These are phyloP conservation scores for Naematelia encephala DNA, from an alignment of 768 basidiomycete genomes.

Conservation along the genomic window DNA sequence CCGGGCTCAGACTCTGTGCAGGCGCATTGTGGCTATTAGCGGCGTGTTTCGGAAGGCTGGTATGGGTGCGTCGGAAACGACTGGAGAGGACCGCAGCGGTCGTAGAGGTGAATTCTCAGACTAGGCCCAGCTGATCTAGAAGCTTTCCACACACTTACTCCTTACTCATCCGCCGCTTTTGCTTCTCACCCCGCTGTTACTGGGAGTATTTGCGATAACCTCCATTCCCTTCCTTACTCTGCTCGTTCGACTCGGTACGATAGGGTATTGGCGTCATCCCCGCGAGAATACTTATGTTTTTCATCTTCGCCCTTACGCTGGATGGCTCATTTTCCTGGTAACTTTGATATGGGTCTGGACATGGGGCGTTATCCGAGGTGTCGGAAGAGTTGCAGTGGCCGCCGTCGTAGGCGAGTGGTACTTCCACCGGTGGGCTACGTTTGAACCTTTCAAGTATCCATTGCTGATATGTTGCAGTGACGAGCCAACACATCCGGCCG, in stretches of 20 bases:
- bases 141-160: slow-evolving; percentile 48
- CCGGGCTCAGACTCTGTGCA: slow-evolving; percentile 71
- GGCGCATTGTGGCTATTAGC: slow-evolving; percentile 69
- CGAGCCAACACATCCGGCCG: slow-evolving; percentile 22
- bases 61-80: slow-evolving; percentile 59
- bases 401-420: slow-evolving; percentile 92
- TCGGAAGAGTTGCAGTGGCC: slow-evolving; percentile 70
- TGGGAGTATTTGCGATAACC: slow-evolving; percentile 43
- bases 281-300: slow-evolving; percentile 54
- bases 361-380: slow-evolving; percentile 73
- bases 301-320: slow-evolving; percentile 65
- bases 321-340: slow-evolving; percentile 65
- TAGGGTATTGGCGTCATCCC: slow-evolving; percentile 52
- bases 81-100: slow-evolving; percentile 56
- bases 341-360: slow-evolving; percentile 66
- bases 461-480: slow-evolving; percentile 20
- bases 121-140: neutral
- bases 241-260: slow-evolving; percentile 44
- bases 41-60: slow-evolving; percentile 62
- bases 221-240: slow-evolving; percentile 49
- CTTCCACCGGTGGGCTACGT: slow-evolving; percentile 62
- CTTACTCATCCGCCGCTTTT: slow-evolving; percentile 48
- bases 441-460: slow-evolving; percentile 1
- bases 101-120: slow-evolving; percentile 46
- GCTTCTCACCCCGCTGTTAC: slow-evolving; percentile 46